Conservation (phyloP, 306 rosid genomes). For the Nissolia schottii region DNA sequence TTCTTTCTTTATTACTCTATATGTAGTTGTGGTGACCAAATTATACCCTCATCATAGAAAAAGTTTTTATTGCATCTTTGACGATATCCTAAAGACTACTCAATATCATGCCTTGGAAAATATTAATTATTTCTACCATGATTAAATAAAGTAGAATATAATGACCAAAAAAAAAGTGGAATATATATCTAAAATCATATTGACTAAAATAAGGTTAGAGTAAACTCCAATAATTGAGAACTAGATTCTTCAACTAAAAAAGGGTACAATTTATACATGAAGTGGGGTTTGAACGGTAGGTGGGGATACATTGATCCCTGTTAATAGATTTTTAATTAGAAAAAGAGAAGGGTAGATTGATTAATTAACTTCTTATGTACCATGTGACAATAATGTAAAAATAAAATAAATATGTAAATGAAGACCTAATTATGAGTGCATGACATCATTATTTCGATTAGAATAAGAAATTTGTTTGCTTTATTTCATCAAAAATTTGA, state of each 20-base stretch:
- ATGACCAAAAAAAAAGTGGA: too few species aligned
- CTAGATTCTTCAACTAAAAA: not conserved
- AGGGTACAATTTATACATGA: not conserved
- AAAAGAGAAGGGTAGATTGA: not conserved
- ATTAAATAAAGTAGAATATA: not conserved
- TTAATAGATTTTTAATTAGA: not conserved
- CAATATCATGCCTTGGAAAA: not conserved
- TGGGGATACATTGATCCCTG: not conserved
- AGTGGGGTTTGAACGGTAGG: not conserved
- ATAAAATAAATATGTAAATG: not conserved
- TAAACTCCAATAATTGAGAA: conserved; percentile 2
- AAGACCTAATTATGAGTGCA: not conserved
- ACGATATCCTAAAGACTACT: not conserved
- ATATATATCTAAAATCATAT: not conserved
- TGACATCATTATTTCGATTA: not conserved
- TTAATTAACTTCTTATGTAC: not conserved
- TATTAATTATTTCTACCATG: conserved; percentile 4
- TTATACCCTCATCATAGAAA: not conserved
- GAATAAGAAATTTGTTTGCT: too few species aligned
- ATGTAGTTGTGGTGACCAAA: not conserved
- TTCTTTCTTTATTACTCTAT: not conserved
- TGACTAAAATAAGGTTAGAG: not conserved
- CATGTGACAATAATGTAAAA: not conserved
- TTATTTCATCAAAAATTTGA: too few species aligned
- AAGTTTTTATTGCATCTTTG: conserved; percentile 6